Conservation (phyloP, 345 rosid species). For the Camelina neglecta region DNA sequence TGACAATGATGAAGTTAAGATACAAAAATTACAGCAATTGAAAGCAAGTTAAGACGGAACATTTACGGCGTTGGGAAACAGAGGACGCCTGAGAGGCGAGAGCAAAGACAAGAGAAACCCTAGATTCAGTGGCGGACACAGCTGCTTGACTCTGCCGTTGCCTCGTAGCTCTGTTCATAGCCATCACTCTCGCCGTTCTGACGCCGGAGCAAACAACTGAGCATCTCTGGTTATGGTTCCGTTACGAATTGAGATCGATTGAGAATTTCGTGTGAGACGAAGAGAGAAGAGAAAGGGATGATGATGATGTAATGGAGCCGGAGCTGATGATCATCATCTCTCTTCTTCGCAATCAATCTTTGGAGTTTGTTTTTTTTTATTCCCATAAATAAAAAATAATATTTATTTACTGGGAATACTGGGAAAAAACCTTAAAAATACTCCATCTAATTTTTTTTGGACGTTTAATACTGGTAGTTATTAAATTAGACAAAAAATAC, state of each 20-base stretch:
- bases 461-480: too few relatives aligned
- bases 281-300: constrained; percentile 39
- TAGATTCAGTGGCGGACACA: constrained; percentile 66
- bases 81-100: constrained; percentile 72
- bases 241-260: constrained; percentile 8
- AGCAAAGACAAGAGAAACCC: constrained; percentile 81
- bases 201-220: constrained; percentile 38
- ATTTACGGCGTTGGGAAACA: constrained; percentile 82
- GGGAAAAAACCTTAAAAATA: too few relatives aligned
- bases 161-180: constrained; percentile 31
- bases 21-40: not conserved
- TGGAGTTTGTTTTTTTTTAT: not conserved
- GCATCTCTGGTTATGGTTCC: constrained; percentile 7
- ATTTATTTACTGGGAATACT: not conserved
- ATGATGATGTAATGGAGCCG: constrained; percentile 3
- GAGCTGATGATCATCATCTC: constrained; percentile 22
- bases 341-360: constrained; percentile 21
- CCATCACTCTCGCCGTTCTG: constrained; percentile 43
- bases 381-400: not conserved
- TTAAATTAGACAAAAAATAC: too few relatives aligned
- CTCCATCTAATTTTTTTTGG: too few relatives aligned
- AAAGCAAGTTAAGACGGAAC: constrained; percentile 22
- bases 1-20: not conserved
- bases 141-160: constrained; percentile 50
- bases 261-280: constrained; percentile 35